Evolutionary conservation across 495 filamentous ascomycete species (phyloP).

Genomic region (Xylaria curta): DNA sequence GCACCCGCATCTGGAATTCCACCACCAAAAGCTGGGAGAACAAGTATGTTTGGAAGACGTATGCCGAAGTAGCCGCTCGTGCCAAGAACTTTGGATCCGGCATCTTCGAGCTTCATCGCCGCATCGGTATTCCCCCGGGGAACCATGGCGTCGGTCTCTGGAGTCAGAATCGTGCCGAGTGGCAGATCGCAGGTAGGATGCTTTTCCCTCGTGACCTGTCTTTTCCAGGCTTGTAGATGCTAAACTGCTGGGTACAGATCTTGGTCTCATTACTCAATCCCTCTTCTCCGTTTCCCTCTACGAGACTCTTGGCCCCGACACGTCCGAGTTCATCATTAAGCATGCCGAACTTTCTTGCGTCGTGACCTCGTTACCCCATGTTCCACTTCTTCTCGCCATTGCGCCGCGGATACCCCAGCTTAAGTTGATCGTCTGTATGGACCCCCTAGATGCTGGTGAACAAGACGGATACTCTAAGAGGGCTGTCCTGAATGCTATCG

Average conservation of each 20-base stretch:
- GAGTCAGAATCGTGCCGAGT: conserved; percentile 96
- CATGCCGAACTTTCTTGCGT: conserved; percentile 80
- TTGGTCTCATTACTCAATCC: conserved; percentile 87
- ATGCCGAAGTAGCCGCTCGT: conserved; percentile 77
- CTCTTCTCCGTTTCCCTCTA: conserved; percentile 94
- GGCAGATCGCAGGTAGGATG: conserved; percentile 83
- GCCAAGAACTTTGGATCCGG: conserved; percentile 87
- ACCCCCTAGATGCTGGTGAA: conserved; percentile 85
- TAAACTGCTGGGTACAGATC: conserved; percentile 60
- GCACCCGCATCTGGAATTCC: conserved; percentile 80
- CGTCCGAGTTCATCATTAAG: conserved; percentile 94
- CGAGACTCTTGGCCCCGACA: conserved; percentile 89
- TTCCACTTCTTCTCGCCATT: conserved; percentile 84
- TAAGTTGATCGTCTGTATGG: conserved; percentile 88
- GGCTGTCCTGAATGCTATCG: conserved; percentile 75
- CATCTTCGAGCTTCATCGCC: conserved; percentile 79
- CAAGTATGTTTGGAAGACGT: conserved; percentile 83
- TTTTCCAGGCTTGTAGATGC: neutral
- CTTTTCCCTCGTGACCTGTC: neutral
- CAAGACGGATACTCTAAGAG: conserved; percentile 77
- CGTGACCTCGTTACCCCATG: conserved; percentile 80
- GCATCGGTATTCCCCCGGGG: conserved; percentile 64
- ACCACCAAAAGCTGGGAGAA: conserved; percentile 74
- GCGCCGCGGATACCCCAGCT: conserved; percentile 77
- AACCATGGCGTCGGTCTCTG: conserved; percentile 91